A percentile compares a stretch with the other conserved stretches of the same genome.
phyloP scores from a whole-genome alignment of 768 basidiomycete genomes.

The Kockovaella imperatae region DNA sequence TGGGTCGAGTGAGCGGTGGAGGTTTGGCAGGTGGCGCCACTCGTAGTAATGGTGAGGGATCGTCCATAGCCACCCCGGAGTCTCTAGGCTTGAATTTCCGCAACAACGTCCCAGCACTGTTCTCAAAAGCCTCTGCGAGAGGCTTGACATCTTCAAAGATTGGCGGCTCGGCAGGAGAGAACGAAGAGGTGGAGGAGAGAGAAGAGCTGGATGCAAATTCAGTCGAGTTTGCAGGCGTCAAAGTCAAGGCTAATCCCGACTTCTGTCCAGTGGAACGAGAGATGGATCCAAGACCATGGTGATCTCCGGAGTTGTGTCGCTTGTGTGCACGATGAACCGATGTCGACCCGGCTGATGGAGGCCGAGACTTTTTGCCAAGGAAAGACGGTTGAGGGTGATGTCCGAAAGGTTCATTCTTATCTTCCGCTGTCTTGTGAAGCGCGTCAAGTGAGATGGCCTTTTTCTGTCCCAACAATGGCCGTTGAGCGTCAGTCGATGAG shows the following conservation, averaged over 20 bases:
- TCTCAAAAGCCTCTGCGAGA: conserved; percentile 37
- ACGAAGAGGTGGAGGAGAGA: conserved; percentile 27
- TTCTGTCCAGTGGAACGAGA: conserved; percentile 41
- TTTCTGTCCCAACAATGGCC: conserved; percentile 16
- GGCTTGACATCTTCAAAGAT: conserved; percentile 44
- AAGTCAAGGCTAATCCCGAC: conserved; percentile 32
- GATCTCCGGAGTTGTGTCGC: conserved; percentile 27
- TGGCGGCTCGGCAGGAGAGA: conserved; percentile 36
- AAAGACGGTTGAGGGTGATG: neutral
- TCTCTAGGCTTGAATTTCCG: conserved; percentile 42
- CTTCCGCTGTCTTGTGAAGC: conserved; percentile 12
- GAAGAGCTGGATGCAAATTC: conserved; percentile 37
- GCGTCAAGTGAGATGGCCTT: conserved; percentile 32
- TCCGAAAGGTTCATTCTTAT: conserved; percentile 31
- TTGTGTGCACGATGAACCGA: conserved; percentile 15
- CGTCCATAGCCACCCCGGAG: conserved; percentile 36
- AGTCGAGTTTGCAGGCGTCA: conserved; percentile 21
- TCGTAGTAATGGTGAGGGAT: conserved; percentile 7
- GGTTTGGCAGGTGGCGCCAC: conserved; percentile 6
- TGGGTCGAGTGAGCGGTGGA: conserved; percentile 9
- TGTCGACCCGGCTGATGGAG: conserved; percentile 7
- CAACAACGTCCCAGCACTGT: conserved; percentile 17
- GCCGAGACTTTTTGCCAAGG: conserved; percentile 15
- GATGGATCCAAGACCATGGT: conserved; percentile 15
- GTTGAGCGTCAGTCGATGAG: conserved; percentile 24